phyloP scores from a whole-genome alignment of 2,329 filamentous ascomycete genomes.

The Diaporthe citriasiana region DNA sequence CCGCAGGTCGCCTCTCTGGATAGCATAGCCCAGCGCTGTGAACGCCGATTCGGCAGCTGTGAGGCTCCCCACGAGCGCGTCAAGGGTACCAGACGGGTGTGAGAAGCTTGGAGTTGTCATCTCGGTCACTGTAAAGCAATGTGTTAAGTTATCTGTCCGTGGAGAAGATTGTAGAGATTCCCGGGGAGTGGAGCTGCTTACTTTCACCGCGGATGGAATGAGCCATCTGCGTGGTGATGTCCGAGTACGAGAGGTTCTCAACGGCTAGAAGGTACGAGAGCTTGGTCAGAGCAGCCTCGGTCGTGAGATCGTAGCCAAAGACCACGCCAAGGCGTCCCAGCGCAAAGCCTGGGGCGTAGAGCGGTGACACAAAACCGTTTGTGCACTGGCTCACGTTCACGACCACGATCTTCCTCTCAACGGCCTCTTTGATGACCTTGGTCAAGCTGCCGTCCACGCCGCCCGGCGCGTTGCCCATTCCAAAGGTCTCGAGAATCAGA shows the following conservation, averaged over 20 bases:
- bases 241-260: slow-evolving; percentile 72
- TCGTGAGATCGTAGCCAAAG: slow-evolving; percentile 89
- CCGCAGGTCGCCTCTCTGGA: slow-evolving; percentile 77
- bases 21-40: slow-evolving; percentile 83
- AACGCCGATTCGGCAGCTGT: slow-evolving; percentile 73
- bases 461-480: slow-evolving; percentile 88
- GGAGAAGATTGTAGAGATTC: neutral
- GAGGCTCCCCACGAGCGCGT: slow-evolving; percentile 58
- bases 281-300: slow-evolving; percentile 92
- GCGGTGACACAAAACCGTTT: slow-evolving; percentile 80
- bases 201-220: slow-evolving; percentile 82
- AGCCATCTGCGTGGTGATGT: slow-evolving; percentile 80
- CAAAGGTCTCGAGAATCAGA: slow-evolving; percentile 91
- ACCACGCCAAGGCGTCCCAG: slow-evolving; percentile 88
- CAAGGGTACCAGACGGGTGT: slow-evolving; percentile 73
- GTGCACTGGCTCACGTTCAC: slow-evolving; percentile 94
- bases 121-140: slow-evolving; percentile 73
- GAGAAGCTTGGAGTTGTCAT: slow-evolving; percentile 80
- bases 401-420: slow-evolving; percentile 84
- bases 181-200: neutral
- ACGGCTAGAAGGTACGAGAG: slow-evolving; percentile 85
- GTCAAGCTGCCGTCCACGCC: slow-evolving; percentile 85
- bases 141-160: neutral
- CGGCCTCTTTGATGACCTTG: slow-evolving; percentile 81
- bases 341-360: slow-evolving; percentile 84